A percentile compares a stretch with the other conserved stretches of the same genome.
These are phyloP conservation scores for Pseudocercospora eumusae DNA, from an alignment of 2,329 filamentous ascomycete species.

Conservation along the genomic window DNA sequence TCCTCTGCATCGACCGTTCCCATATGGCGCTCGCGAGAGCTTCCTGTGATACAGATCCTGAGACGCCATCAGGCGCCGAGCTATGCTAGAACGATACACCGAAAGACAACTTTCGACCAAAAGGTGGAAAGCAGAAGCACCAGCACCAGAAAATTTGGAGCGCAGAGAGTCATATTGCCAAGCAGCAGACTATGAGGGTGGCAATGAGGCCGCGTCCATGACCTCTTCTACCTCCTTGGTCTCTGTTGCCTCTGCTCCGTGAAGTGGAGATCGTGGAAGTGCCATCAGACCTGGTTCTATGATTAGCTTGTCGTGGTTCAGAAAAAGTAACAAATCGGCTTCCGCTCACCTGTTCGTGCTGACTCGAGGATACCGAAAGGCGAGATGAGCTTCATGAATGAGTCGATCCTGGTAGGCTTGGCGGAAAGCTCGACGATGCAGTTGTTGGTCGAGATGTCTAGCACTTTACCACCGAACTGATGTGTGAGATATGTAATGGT, in stretches of 20 bases:
- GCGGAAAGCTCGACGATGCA: conserved; percentile 97
- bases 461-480: conserved; percentile 94
- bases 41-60: conserved; percentile 8
- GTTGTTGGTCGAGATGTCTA: conserved; percentile 97
- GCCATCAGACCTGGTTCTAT: conserved; percentile 80
- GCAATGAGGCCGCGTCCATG: conserved; percentile 90
- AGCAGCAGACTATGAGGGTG: conserved; percentile 54
- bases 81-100: conserved; percentile 2
- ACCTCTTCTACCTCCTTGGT: conserved; percentile 91
- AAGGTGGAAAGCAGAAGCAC: neutral
- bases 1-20: neutral
- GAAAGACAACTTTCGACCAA: neutral
- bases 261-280: conserved; percentile 85
- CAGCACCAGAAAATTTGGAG: neutral
- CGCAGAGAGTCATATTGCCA: neutral
- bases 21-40: conserved; percentile 8
- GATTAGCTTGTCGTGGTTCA: conserved; percentile 23
- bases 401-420: conserved; percentile 91
- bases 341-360: conserved; percentile 70
- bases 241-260: conserved; percentile 69
- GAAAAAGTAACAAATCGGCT: neutral
- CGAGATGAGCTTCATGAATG: conserved; percentile 91
- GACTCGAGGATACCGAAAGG: conserved; percentile 97
- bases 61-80: conserved; percentile 3
- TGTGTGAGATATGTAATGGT: conserved; percentile 95